Conservation (phyloP, 768 basidiomycete genomes). For the Epithele typhae region DNA sequence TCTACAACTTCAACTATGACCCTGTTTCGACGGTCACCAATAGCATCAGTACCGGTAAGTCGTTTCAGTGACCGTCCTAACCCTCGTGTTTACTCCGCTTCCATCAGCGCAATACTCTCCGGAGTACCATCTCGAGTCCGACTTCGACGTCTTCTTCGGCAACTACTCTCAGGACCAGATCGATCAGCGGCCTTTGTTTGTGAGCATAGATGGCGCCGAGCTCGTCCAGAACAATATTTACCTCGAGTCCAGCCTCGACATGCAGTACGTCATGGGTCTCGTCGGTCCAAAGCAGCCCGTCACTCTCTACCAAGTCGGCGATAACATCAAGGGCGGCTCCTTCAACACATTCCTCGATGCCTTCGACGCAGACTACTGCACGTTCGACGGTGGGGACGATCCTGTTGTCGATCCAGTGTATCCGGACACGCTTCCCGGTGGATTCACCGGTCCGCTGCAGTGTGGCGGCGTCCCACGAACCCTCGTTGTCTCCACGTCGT, state of each 20-base stretch:
- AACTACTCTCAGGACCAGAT: constrained; percentile 39
- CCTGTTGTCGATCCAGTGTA: constrained; percentile 27
- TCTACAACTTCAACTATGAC: constrained; percentile 28
- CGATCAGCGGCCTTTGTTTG: constrained; percentile 34
- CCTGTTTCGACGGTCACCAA: constrained; percentile 24
- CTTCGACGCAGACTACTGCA: constrained; percentile 39
- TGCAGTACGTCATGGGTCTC: constrained; percentile 62
- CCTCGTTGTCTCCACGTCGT: constrained; percentile 37
- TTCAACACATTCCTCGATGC: constrained; percentile 31
- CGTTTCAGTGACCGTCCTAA: neutral
- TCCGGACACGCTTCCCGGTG: constrained; percentile 20
- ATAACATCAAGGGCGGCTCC: neutral
- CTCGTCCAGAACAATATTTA: constrained; percentile 27
- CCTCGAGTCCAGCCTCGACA: constrained; percentile 63
- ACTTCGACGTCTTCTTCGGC: constrained; percentile 39
- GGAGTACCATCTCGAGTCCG: constrained; percentile 36
- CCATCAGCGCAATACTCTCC: constrained; percentile 37
- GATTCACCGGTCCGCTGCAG: neutral
- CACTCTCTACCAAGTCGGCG: constrained; percentile 20
- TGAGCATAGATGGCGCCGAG: constrained; percentile 31
- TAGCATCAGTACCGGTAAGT: constrained; percentile 27
- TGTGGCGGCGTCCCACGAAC: constrained; percentile 33
- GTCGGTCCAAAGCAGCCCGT: constrained; percentile 18
- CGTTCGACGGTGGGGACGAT: constrained; percentile 32
- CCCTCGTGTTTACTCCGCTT: neutral